phyloP scores from a whole-genome alignment of 345 rosid species.

The Citrus reticulata region DNA sequence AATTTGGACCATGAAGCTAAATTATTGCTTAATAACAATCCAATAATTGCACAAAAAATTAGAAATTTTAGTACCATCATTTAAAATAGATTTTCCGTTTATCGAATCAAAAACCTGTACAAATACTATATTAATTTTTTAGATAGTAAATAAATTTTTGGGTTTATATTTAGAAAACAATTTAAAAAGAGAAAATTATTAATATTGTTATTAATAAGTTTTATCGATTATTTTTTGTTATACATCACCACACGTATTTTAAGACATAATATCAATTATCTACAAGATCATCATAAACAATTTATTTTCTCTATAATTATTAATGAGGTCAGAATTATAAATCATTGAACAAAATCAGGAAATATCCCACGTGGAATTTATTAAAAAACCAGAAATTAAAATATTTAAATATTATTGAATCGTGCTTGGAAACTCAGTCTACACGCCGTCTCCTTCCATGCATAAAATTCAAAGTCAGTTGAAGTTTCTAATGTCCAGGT shows the following conservation, averaged over 20 bases:
- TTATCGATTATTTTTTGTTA: too few relatives aligned
- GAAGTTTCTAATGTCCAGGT: background rate
- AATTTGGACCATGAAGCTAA: background rate
- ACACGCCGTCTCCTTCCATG: background rate
- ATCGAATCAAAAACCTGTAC: too few relatives aligned
- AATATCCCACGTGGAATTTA: background rate
- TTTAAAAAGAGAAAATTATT: too few relatives aligned
- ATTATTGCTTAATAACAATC: background rate
- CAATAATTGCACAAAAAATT: background rate
- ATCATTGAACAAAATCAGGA: background rate
- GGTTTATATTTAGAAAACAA: too few relatives aligned
- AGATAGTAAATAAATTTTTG: too few relatives aligned
- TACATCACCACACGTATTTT: too few relatives aligned
- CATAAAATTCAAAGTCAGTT: constrained; percentile 2
- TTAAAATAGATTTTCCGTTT: too few relatives aligned
- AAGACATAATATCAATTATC: background rate
- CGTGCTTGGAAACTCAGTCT: background rate
- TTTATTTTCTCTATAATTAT: background rate
- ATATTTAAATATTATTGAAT: too few relatives aligned
- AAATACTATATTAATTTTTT: too few relatives aligned
- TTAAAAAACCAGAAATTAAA: background rate
- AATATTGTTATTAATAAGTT: too few relatives aligned
- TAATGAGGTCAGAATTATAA: background rate
- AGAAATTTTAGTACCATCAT: too few relatives aligned
- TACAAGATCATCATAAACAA: background rate